A percentile compares a stretch with the other conserved stretches of the same genome.
phyloP scores from a whole-genome alignment of 345 rosid species.

The Citrus trifoliata region DNA sequence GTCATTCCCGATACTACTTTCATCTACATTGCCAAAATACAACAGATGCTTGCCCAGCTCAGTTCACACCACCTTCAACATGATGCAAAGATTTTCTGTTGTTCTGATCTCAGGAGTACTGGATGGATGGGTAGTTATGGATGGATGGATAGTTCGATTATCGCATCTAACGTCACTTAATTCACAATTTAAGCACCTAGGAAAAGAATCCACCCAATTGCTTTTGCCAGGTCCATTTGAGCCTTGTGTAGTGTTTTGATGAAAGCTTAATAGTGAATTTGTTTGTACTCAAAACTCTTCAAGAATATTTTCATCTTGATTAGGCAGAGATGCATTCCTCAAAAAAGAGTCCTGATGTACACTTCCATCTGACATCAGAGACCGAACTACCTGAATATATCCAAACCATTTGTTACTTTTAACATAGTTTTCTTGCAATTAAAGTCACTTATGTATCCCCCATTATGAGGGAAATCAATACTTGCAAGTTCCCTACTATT shows the following conservation, averaged over 20 bases:
- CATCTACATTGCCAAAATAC: background rate
- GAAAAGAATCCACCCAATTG: background rate
- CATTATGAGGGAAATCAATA: background rate
- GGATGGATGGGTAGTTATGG: background rate
- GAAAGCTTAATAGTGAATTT: background rate
- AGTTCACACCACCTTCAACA: background rate
- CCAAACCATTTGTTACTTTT: background rate
- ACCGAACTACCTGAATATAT: conserved; percentile 53
- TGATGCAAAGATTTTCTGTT: background rate
- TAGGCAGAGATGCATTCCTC: conserved; percentile 30
- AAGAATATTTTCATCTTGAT: conserved; percentile 36
- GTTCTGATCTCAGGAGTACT: background rate
- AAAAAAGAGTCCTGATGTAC: conserved; percentile 34
- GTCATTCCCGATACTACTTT: background rate
- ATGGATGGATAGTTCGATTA: background rate
- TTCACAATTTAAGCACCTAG: background rate
- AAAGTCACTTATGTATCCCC: background rate
- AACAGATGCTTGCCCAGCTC: background rate
- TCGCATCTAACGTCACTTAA: background rate
- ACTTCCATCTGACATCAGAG: conserved; percentile 55
- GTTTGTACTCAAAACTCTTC: conserved; percentile 41
- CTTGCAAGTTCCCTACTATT: too few relatives aligned
- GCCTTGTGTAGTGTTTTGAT: background rate
- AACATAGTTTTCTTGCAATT: background rate
- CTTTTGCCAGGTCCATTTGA: background rate